Evolutionary conservation across 768 basidiomycete genomes (phyloP), one percentile per base, ranked within the genome.

Genomic region (Calocera viscosa): DNA sequence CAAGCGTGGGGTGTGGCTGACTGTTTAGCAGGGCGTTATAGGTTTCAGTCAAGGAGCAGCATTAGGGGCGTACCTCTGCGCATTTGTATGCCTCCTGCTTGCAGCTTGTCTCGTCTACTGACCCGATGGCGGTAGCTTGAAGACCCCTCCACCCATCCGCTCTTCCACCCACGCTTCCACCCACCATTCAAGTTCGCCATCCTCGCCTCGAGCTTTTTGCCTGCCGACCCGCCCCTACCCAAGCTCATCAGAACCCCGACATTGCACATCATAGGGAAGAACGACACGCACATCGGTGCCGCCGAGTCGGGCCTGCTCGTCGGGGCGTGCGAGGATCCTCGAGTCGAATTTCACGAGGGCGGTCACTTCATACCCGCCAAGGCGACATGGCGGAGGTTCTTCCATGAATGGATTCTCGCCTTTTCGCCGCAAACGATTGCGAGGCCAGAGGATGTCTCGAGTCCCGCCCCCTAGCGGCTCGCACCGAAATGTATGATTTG

Each of bases 41-140:
- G 65, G 39, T 35, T 65, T 65, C 39, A 65, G 65, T 34, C 41
- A 65, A 65, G 65, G 65, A 11, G 65, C 65, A 12, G 38, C 40
- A 8, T 2, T 47, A 30, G 65, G 22, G 1, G 11, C 65, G 2
- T 65, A 43, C 19, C 19, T 65, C 30, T 65, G 65, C 41, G 39
- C 65, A 1, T 43, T 24, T 28, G 65, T 65, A 32, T n/a, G 39
- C 17, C 39, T 32, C 28, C 2, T 26, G 53, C 26, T 7, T 24
- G 8, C 43, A 19, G 14, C 14, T 2, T 22, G 30, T 33, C 2
- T 11, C 10, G 28, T 14, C 11, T 47, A 39, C 41, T 49, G 10
- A 60, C 24, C 22, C 53, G n/a, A n/a, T n/a, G 8, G 7, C 43
- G 2, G 14, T 5, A 60, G 53, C 53, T 60, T 16, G 53, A 26